A percentile compares a stretch with the other conserved stretches of the same genome.
Conservation (phyloP, 2,329 filamentous ascomycete genomes). For the Ophiostoma tasmaniense region DNA sequence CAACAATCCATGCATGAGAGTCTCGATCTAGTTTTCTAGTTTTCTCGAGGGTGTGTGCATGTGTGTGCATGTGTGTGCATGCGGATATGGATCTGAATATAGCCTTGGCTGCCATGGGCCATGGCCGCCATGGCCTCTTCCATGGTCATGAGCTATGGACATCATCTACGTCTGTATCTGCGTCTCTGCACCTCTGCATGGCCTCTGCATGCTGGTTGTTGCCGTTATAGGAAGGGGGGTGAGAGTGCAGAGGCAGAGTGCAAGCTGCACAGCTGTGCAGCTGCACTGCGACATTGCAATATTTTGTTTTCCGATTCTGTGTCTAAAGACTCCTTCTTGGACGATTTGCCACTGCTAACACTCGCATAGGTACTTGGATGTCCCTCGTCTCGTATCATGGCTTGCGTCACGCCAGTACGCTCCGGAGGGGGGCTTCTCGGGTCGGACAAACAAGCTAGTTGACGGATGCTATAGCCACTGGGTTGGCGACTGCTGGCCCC, state of each 20-base stretch:
- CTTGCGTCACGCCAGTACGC: constrained; percentile 80
- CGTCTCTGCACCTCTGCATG: neutral
- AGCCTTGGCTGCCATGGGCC: constrained; percentile 11
- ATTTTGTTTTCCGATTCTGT: neutral
- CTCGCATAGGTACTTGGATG: constrained; percentile 57
- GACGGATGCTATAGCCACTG: constrained; percentile 98
- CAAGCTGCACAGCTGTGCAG: neutral
- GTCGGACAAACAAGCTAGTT: constrained; percentile 93
- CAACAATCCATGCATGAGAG: constrained; percentile 30
- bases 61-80: constrained; percentile 10
- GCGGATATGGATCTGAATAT: constrained; percentile 6
- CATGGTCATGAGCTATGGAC: neutral
- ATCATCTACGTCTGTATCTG: neutral
- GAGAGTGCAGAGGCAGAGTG: neutral
- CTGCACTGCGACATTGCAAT: neutral
- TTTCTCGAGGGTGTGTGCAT: constrained; percentile 11
- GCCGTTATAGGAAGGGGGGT: neutral
- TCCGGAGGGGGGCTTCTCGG: constrained; percentile 87
- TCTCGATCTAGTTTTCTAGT: constrained; percentile 19
- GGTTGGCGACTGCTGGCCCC: constrained; percentile 90
- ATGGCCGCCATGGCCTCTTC: neutral
- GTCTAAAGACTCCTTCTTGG: neutral
- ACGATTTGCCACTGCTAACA: neutral
- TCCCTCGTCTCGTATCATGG: constrained; percentile 74
- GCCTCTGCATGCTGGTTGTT: neutral